These are phyloP conservation scores for Naegleria fowleri DNA, from an alignment of 208 protist species.

Conservation along the genomic window DNA sequence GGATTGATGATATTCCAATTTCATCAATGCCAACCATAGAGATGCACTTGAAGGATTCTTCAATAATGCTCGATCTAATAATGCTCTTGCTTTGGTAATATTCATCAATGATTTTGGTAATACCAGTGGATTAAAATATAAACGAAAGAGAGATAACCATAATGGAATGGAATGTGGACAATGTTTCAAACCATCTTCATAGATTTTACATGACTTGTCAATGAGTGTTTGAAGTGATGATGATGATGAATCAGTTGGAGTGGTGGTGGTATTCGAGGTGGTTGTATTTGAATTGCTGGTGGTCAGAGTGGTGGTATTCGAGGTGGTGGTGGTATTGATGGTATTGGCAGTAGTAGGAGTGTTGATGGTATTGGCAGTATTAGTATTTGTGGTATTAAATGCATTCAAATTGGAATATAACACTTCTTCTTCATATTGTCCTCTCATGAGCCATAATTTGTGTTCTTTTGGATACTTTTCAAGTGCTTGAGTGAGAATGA, in stretches of 20 bases:
- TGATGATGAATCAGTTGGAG: too few relatives aligned
- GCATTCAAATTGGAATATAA: too few relatives aligned
- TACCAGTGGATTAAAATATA: slow-evolving; percentile 27
- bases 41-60: slow-evolving; percentile 49
- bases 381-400: too few relatives aligned
- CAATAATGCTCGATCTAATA: slow-evolving; percentile 60
- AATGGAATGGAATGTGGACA: slow-evolving; percentile 56
- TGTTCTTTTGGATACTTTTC: slow-evolving; percentile 47
- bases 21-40: slow-evolving; percentile 56
- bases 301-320: too few relatives aligned
- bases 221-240: too few relatives aligned
- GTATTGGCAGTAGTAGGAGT: neutral
- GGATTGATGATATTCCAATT: slow-evolving; percentile 44
- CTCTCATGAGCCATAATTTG: neutral
- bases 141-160: slow-evolving; percentile 54
- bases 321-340: neutral
- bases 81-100: slow-evolving; percentile 48
- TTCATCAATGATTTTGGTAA: slow-evolving; percentile 41
- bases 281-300: too few relatives aligned
- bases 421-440: neutral
- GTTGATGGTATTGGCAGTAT: neutral
- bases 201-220: neutral
- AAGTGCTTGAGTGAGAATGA: slow-evolving; percentile 49
- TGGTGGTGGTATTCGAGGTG: too few relatives aligned
- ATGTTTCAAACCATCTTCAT: slow-evolving; percentile 44